These are phyloP conservation scores for Lactarius sp. DNA, from an alignment of 768 basidiomycete genomes.

Conservation along the genomic window DNA sequence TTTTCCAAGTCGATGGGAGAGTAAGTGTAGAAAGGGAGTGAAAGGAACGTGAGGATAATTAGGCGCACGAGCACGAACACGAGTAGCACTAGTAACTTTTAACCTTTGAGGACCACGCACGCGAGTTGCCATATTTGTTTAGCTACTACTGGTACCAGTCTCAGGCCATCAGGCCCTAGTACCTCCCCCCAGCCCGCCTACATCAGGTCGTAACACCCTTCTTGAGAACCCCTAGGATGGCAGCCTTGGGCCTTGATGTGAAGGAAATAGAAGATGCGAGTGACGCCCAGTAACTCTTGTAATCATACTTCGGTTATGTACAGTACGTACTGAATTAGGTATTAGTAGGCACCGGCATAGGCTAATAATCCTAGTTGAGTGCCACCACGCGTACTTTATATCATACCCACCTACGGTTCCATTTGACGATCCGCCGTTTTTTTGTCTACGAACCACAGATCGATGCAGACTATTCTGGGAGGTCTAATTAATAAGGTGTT, in stretches of 20 bases:
- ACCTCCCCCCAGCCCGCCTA: slow-evolving; percentile 1
- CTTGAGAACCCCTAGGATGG: background rate
- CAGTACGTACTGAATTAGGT: too few relatives aligned
- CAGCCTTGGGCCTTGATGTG: background rate
- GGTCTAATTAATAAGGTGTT: too few relatives aligned
- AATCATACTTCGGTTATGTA: too few relatives aligned
- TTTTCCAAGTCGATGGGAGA: background rate
- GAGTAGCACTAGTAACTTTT: background rate
- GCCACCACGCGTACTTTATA: too few relatives aligned
- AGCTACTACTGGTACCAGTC: background rate
- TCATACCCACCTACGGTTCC: too few relatives aligned
- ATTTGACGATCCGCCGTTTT: too few relatives aligned
- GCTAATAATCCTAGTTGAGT: too few relatives aligned
- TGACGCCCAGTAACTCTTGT: too few relatives aligned
- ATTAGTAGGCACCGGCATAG: too few relatives aligned
- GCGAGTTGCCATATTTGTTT: slow-evolving; percentile 17
- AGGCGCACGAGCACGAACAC: background rate
- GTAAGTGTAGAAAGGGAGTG: background rate
- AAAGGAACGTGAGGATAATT: background rate
- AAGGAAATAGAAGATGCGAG: too few relatives aligned
- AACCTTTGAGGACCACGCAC: background rate
- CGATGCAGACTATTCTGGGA: too few relatives aligned
- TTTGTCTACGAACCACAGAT: too few relatives aligned
- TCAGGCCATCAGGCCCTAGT: background rate
- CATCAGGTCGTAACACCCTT: background rate